Conservation (phyloP, 1,139 yeast species). For the Saccharomycopsis hybrid region DNA sequence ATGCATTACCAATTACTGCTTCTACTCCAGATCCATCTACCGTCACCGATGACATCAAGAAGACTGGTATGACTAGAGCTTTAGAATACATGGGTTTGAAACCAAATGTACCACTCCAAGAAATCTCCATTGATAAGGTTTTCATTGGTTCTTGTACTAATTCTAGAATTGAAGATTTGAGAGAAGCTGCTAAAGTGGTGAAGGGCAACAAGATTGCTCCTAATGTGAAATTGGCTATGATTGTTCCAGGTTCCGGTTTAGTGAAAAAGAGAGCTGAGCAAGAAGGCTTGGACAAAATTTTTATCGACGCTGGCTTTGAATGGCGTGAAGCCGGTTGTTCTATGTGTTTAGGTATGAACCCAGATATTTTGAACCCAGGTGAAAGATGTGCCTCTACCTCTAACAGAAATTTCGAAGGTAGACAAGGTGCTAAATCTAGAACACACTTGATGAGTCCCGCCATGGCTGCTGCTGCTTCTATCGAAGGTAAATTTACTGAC, state of each 20-base stretch:
- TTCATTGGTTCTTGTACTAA: slow-evolving; percentile 98
- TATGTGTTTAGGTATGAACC: slow-evolving; percentile 99
- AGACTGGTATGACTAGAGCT: slow-evolving; percentile 85
- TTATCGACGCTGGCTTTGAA: slow-evolving; percentile 86
- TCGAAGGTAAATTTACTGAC: slow-evolving; percentile 84
- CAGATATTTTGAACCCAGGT: slow-evolving; percentile 87
- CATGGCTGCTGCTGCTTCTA: slow-evolving; percentile 99
- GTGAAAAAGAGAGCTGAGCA: slow-evolving; percentile 89
- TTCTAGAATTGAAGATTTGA: slow-evolving; percentile 93
- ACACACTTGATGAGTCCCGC: slow-evolving; percentile 98
- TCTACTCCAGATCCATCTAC: slow-evolving; percentile 81
- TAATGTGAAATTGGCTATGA: slow-evolving; percentile 73
- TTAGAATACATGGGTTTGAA: slow-evolving; percentile 84
- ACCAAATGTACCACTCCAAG: slow-evolving; percentile 74
- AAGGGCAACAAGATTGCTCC: slow-evolving; percentile 85
- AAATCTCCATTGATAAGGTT: slow-evolving; percentile 78
- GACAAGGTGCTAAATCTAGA: slow-evolving; percentile 96
- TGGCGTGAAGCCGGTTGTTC: slow-evolving; percentile 99
- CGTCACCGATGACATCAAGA: slow-evolving; percentile 66
- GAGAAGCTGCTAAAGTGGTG: slow-evolving; percentile 92
- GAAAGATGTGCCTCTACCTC: slow-evolving; percentile 99
- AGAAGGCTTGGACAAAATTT: slow-evolving; percentile 90
- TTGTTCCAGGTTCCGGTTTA: slow-evolving; percentile 96
- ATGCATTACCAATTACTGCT: slow-evolving; percentile 90
- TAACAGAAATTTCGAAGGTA: slow-evolving; percentile 97